Base-by-base conservation (phyloP, 306 rosid genomes). In the Crotalaria pallida region DNA sequence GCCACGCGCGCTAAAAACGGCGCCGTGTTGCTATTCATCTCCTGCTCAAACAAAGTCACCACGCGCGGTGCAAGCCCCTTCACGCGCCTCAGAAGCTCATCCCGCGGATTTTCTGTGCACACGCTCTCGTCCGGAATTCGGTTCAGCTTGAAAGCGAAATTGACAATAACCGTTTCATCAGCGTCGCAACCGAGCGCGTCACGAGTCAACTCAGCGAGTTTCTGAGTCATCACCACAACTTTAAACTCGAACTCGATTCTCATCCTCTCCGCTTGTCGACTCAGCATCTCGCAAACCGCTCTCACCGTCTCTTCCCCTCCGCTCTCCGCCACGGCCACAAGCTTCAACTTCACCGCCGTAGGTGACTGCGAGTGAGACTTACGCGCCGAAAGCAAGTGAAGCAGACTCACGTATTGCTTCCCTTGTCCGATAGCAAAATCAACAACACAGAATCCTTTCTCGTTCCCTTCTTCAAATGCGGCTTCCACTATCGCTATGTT, bases 121-220 rank as follows among this genome's bases (percentile, higher is more conserved):
- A 94, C 98, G 84, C 98, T 94, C 81, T 94, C 98, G 67, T 94
- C 98, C 0, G 98, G 84, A 80, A 86, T 85, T 50, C 84, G 80
- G 53, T 58, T 83, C 73, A 94, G 5, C 59, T 78, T 88, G 85
- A 87, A 94, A 3, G 97, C 95, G 51, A 94, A 84, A 38, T 94
- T 94, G 73, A 90, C 96, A 0, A 80, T 84, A 1, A 94, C 62
- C 2, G 80, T 19, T 18, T 90, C 98, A 6, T 84, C 91, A 7
- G 86, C 13, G 4, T 76, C 86, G 49, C 85, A 85, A 0, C 90
- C 89, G 3, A 94, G 61, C 0, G 96, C 77, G n/a, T 84, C 96
- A 3, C 96, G 98, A 40, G 80, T 94, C 71, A 94, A 62, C 79
- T 90, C 98, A 1, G 70, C 8, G 50, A 88, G 79, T 77, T 71